phyloP scores from a whole-genome alignment of 2,329 filamentous ascomycete genomes.

The Microdochium nivale region DNA sequence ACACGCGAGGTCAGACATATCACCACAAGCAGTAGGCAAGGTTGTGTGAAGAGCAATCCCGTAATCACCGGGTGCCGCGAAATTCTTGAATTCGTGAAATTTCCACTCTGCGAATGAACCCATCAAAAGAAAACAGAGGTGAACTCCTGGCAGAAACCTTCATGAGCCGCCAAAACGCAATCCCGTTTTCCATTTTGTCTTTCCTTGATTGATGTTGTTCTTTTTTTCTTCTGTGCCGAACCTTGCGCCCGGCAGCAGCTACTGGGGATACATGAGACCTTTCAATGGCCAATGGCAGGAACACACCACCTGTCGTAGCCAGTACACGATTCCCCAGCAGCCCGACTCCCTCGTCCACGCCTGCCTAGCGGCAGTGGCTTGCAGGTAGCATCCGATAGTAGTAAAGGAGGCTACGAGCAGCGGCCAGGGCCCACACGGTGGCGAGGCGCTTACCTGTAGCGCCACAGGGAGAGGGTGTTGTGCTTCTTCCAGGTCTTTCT shows the following conservation, averaged over 20 bases:
- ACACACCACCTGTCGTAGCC: not conserved
- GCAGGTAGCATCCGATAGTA: not conserved
- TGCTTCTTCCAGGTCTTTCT: slow-evolving; percentile 99
- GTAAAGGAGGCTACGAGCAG: not conserved
- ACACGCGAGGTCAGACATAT: too few relatives aligned
- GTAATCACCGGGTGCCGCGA: too few relatives aligned
- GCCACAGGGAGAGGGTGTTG: slow-evolving; percentile 98
- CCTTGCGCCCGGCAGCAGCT: not conserved
- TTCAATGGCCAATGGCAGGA: not conserved
- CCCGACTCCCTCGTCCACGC: not conserved
- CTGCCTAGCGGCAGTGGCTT: not conserved
- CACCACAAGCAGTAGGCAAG: too few relatives aligned
- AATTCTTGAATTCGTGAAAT: too few relatives aligned
- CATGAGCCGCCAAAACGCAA: too few relatives aligned
- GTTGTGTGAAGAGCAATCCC: too few relatives aligned
- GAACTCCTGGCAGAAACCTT: too few relatives aligned
- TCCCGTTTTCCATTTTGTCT: too few relatives aligned
- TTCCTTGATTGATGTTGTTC: too few relatives aligned
- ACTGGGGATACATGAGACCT: not conserved
- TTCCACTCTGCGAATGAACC: too few relatives aligned
- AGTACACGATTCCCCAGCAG: not conserved
- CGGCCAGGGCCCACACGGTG: not conserved
- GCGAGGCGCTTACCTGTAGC: slow-evolving; percentile 67
- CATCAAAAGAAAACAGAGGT: too few relatives aligned
- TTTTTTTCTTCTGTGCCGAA: too few relatives aligned